These are phyloP conservation scores for Chlamydomonas sp. DNA, from an alignment of 139 green algal species.

Conservation along the genomic window DNA sequence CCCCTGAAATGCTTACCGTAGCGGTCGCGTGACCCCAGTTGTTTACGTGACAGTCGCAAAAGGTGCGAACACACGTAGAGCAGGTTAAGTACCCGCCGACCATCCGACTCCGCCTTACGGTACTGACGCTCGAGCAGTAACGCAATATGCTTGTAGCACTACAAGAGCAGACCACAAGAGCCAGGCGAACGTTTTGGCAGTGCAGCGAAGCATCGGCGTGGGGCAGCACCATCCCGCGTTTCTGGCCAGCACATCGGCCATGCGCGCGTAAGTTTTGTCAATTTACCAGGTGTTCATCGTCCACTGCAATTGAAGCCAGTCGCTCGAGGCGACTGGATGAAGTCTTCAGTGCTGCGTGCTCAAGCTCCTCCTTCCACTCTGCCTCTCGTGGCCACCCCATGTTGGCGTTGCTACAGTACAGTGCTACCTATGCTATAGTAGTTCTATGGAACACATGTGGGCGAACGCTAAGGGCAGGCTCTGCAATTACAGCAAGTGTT, in stretches of 20 bases:
- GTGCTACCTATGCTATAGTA: no score
- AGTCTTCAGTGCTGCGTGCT: neutral
- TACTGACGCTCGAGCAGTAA: conserved; percentile 10
- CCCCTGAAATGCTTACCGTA: conserved; percentile 16
- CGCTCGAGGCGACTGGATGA: conserved; percentile 9
- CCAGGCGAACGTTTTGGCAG: neutral
- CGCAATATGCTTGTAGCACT: conserved; percentile 30
- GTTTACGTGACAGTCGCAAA: conserved; percentile 2
- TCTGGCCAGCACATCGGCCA: neutral
- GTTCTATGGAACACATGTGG: no score
- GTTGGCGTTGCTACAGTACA: neutral
- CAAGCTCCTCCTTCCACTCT: neutral
- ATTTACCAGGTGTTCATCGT: conserved; percentile 35
- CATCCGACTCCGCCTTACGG: neutral
- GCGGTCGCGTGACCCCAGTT: neutral
- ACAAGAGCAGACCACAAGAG: neutral
- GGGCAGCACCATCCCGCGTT: neutral
- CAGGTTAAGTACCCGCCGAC: conserved; percentile 16
- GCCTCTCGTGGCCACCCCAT: conserved; percentile 21
- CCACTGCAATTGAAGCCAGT: conserved; percentile 12
- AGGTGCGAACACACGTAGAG: neutral
- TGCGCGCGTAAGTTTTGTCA: neutral
- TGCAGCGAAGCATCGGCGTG: neutral
- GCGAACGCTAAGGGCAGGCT: no score
- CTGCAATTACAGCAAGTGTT: no score